Evolutionary conservation across 1,139 yeast genomes (phyloP), one percentile per base, ranked within the genome.

Genomic region (Blastobotrys apis): DNA sequence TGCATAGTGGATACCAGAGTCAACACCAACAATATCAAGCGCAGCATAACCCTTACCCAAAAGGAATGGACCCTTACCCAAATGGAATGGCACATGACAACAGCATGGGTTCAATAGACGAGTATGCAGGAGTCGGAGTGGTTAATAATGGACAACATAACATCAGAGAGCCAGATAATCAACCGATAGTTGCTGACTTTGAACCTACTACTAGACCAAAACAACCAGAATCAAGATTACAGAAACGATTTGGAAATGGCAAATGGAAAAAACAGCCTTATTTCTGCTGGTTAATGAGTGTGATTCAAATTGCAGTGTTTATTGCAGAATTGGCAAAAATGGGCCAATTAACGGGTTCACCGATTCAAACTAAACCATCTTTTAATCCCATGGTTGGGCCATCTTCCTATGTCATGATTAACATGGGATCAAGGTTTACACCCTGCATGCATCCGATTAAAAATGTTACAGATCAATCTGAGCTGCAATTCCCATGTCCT

Each of bases 361-460:
- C 84, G 1, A 76, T 83, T 51, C 86, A 80, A 59, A 79, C 86
- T 0, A 63, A 79, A 53, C 92, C 92, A 2, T 74, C 78, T 48
- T 81, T 83, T 66, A 83, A 83, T 58, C 90, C 90, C 8, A 82
- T 83, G 90, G 64, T 83, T 38, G 92, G 92, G 0, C 92, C 92
- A n/a, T 80, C 87, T 1, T 67, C 81, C 0, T 81, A 81, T 55
- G 66, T 81, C 6, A 69, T 79, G 57, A 80, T 82, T 47, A 75
- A 80, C 54, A 75, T 80, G 77, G 90, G 90, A 1, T 82, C 88
- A 2, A 63, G 90, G 35, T 83, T 80, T 59, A 73, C 77, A 0
- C 87, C 88, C 0, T 83, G 92, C 59, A 82, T 82, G 86, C 78
- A 77, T 47, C 60, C 65, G 33, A 69, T 81, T 23, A 57, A 61